phyloP scores from a whole-genome alignment of 208 protist species.

The Angomonas ambiguus region DNA sequence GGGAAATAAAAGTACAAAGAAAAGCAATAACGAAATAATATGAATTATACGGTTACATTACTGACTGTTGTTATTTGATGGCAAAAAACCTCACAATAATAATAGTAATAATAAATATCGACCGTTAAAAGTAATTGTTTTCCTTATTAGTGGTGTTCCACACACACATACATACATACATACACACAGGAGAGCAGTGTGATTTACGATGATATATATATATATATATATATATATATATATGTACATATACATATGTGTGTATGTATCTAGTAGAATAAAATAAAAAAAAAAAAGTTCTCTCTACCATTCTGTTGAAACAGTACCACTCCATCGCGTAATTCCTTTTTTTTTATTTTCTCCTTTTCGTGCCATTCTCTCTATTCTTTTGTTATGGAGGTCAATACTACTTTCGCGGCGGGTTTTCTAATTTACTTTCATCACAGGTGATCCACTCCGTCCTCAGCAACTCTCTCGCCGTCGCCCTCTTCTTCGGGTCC shows the following conservation, averaged over 20 bases:
- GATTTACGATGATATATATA: slow-evolving; percentile 3
- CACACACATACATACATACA: no score
- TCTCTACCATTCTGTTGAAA: no score
- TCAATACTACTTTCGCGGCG: not conserved
- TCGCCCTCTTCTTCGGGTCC: slow-evolving; percentile 42
- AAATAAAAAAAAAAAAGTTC: no score
- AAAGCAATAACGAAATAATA: slow-evolving; percentile 5
- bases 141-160: no score
- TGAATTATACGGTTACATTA: slow-evolving; percentile 6
- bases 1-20: slow-evolving; percentile 7
- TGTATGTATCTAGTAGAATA: no score
- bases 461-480: slow-evolving; percentile 49
- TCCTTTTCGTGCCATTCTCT: no score
- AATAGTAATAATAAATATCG: slow-evolving; percentile 4
- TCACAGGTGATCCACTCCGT: slow-evolving; percentile 74
- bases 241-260: no score
- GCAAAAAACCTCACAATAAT: not conserved
- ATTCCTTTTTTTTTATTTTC: slow-evolving; percentile 8
- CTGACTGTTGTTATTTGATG: no score
- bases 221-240: no score
- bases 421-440: slow-evolving; percentile 19
- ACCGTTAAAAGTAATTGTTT: no score
- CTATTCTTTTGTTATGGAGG: not conserved
- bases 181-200: no score
- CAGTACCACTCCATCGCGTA: no score